phyloP scores from a whole-genome alignment of 139 green algal species.

The Picochlorum costavermella region DNA sequence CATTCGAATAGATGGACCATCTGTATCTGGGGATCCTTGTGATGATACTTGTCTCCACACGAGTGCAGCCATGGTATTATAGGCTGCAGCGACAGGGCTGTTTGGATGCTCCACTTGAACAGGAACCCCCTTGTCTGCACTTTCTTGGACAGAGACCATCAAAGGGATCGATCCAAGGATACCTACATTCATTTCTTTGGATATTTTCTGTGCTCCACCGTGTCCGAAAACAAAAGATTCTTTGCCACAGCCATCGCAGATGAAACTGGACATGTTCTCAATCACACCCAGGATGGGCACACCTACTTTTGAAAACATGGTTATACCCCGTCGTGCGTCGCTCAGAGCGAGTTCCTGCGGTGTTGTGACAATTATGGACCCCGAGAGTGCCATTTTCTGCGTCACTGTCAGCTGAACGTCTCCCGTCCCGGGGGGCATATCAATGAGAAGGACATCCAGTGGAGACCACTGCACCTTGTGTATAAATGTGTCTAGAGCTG shows the following conservation, averaged over 20 bases:
- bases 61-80: conserved; percentile 38
- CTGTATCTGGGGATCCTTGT: too few relatives aligned
- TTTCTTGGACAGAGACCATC: conserved; percentile 34
- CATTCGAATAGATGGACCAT: too few relatives aligned
- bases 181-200: conserved; percentile 52
- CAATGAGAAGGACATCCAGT: conserved; percentile 83
- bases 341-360: conserved; percentile 69
- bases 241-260: conserved; percentile 62
- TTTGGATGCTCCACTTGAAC: conserved; percentile 45
- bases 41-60: conserved; percentile 20
- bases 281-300: conserved; percentile 16
- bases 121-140: conserved; percentile 51
- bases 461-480: conserved; percentile 63
- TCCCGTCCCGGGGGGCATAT: conserved; percentile 88
- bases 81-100: conserved; percentile 24
- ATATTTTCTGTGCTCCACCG: conserved; percentile 43
- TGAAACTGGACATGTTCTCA: conserved; percentile 26
- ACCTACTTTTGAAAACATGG: conserved; percentile 67
- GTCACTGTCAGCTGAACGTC: conserved; percentile 60
- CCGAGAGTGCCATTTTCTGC: conserved; percentile 63
- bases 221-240: conserved; percentile 75
- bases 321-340: conserved; percentile 57
- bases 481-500: conserved; percentile 76
- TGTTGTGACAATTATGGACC: conserved; percentile 82
- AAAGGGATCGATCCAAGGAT: conserved; percentile 78